Evolutionary conservation across 352 stramenopile species (phyloP).

Genomic region (Phytophthora sansomeana): DNA sequence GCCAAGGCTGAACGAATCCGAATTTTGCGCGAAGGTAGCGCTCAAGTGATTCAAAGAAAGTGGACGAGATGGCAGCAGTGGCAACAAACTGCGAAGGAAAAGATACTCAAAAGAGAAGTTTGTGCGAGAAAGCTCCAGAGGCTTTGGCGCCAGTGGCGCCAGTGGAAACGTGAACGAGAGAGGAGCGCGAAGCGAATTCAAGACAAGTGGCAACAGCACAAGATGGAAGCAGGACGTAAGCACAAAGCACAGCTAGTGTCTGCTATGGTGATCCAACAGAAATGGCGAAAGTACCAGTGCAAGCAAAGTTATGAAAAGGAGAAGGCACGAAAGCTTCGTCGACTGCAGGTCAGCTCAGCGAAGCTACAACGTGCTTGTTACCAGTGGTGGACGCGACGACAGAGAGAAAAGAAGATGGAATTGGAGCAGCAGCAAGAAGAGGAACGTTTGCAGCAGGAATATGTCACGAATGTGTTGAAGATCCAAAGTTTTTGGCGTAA

Average conservation of each 20-base stretch:
- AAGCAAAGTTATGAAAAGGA: constrained; percentile 10
- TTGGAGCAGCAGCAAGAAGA: constrained; percentile 8
- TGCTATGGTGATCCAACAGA: constrained; percentile 6
- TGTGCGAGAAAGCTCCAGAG: constrained; percentile 29
- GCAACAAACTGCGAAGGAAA: constrained; percentile 11
- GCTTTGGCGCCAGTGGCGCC: constrained; percentile 14
- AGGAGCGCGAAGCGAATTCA: constrained; percentile 23
- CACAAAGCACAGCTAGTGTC: constrained; percentile 12
- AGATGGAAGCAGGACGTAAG: constrained; percentile 5
- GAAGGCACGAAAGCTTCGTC: constrained; percentile 4
- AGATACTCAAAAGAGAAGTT: constrained; percentile 10
- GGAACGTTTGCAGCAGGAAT: constrained; percentile 12
- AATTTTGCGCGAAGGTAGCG: constrained; percentile 20
- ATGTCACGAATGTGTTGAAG: constrained; percentile 15
- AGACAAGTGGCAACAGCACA: constrained; percentile 14
- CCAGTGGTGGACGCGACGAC: constrained; percentile 14
- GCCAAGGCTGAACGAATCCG: constrained; percentile 19
- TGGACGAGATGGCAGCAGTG: constrained; percentile 24
- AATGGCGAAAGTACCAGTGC: constrained; percentile 7
- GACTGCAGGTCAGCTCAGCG: constrained; percentile 1
- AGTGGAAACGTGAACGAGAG: constrained; percentile 11
- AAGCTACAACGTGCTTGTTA: constrained; percentile 17
- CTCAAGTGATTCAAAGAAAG: constrained; percentile 27
- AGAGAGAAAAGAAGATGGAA: constrained; percentile 4
- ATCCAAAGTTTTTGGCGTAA: constrained; percentile 28